Conservation (phyloP, 1,284 basidiomycete species). For the Malassezia caprae region DNA sequence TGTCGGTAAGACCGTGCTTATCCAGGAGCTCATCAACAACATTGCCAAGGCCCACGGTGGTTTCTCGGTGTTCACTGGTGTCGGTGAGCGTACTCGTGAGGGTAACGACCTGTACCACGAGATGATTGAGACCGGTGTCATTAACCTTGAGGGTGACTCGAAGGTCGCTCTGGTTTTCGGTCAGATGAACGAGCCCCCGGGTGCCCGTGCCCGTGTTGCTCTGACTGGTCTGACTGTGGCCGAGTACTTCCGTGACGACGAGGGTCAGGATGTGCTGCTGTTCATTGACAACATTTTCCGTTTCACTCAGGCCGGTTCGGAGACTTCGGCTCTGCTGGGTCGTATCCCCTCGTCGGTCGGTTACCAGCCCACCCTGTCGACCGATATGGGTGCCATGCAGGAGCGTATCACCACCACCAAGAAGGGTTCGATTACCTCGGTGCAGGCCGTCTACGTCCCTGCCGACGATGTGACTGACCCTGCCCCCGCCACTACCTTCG, state of each 20-base stretch:
- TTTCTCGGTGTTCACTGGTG: constrained; percentile 99
- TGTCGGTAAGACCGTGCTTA: constrained; percentile 99
- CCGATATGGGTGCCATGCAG: constrained; percentile 99
- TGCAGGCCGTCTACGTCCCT: constrained; percentile 98
- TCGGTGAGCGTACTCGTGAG: constrained; percentile 99
- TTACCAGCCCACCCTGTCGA: constrained; percentile 98
- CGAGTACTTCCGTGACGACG: constrained; percentile 99
- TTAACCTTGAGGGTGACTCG: constrained; percentile 87
- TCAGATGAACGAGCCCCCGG: constrained; percentile 99
- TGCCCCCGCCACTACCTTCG: constrained; percentile 96
- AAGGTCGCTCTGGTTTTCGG: constrained; percentile 99
- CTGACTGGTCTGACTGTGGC: constrained; percentile 97
- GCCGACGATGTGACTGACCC: constrained; percentile 99
- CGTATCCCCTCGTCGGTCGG: constrained; percentile 99
- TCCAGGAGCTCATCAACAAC: constrained; percentile 99
- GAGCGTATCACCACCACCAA: constrained; percentile 99
- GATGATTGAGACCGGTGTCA: constrained; percentile 99
- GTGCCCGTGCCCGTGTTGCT: constrained; percentile 99
- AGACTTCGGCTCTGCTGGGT: constrained; percentile 97
- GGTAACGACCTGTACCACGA: constrained; percentile 99
- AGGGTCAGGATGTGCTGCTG: constrained; percentile 97
- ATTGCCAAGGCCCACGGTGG: constrained; percentile 99
- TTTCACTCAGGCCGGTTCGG: constrained; percentile 98
- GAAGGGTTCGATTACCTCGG: constrained; percentile 99
- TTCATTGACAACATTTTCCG: constrained; percentile 95